Evolutionary conservation across 2,329 filamentous ascomycete genomes (phyloP), one percentile per base, ranked within the genome.

Genomic region (Boeremia lycopersici): DNA sequence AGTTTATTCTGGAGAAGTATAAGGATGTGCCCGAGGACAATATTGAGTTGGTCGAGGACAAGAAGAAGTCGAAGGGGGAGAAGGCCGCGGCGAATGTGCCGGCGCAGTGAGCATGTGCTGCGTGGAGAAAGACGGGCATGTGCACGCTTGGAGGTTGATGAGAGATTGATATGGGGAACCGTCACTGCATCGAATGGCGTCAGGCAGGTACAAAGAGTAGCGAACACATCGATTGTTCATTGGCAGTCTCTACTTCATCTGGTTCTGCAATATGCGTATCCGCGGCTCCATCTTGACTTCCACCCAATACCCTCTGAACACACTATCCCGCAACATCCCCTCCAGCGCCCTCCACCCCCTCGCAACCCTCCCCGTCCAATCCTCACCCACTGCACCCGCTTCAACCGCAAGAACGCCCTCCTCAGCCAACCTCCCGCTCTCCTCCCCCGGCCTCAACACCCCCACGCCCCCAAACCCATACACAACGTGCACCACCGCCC

Each of bases 21-120:
- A 89, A 89, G 75, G 86, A 92, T 61, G 89, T 99, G 66, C 93
- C 93, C 2, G 91, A 96, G 79, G 91, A 96, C 72, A 97, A 99
- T 77, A 89, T 98, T 66, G 93, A 98, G 78, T 79, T 93, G 70
- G 85, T 98, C 38, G 93, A 98, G 77, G 93, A 97, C 74, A 97
- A 96, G 86, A 92, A 91, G 81, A 96, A 96, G 85, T 96, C 96
- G 62, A 68, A 68, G 61, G 44, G 41, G 10, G 48, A 52, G 44
- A 48, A 52, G 54, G 54, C 46, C 2, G 52, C 52, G 35, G 52
- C 52, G 41, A 55, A 55, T 47, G 52, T 55, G 29, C 52, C 52
- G 10, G 52, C 52, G 42, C 52, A 55, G 42, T 55, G 38, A 48
- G 15, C n/a, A 41, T 6, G 7, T 34, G 35, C 26, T 17, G 4